Percentiles rank a stretch among this genome's conserved stretches.
Conservation (phyloP, 805 yeast genomes). For the Teunomyces aglyptinius region DNA sequence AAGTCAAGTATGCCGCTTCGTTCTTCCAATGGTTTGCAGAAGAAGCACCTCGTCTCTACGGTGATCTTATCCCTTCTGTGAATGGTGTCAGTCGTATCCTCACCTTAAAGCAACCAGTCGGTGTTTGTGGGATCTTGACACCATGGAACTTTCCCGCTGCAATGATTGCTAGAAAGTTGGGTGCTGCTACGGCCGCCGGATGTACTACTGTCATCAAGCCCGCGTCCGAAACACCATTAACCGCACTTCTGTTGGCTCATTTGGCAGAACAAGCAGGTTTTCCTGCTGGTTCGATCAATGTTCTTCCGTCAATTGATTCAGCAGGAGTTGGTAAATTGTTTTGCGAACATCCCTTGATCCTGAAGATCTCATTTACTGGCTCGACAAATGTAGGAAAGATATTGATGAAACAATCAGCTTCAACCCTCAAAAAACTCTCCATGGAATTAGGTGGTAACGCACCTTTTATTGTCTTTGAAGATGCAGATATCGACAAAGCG, state of each 20-base stretch:
- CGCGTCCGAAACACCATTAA: conserved; percentile 70
- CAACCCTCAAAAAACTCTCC: conserved; percentile 66
- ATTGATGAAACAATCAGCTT: conserved; percentile 58
- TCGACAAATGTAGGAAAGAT: conserved; percentile 72
- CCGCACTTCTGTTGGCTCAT: conserved; percentile 65
- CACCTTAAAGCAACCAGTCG: conserved; percentile 71
- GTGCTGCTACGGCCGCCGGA: conserved; percentile 78
- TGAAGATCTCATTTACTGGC: conserved; percentile 76
- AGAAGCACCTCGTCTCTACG: conserved; percentile 70
- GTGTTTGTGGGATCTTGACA: conserved; percentile 74
- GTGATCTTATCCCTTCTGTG: conserved; percentile 63
- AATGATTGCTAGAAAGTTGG: conserved; percentile 72
- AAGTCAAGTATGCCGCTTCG: conserved; percentile 63
- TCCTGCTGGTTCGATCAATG: conserved; percentile 67
- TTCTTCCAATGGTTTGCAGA: conserved; percentile 91
- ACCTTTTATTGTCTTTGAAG: conserved; percentile 72
- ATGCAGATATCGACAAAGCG: conserved; percentile 66
- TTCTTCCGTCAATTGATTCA: conserved; percentile 51
- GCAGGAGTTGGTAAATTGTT: conserved; percentile 54
- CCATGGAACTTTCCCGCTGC: conserved; percentile 88
- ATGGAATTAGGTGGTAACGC: conserved; percentile 83
- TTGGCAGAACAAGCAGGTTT: conserved; percentile 66
- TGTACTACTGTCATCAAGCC: conserved; percentile 78
- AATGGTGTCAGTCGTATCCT: conserved; percentile 49
- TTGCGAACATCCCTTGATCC: conserved; percentile 47